Base-by-base conservation (phyloP, 2,329 filamentous ascomycete genomes). In the Arthrobotrys entomopaga region DNA sequence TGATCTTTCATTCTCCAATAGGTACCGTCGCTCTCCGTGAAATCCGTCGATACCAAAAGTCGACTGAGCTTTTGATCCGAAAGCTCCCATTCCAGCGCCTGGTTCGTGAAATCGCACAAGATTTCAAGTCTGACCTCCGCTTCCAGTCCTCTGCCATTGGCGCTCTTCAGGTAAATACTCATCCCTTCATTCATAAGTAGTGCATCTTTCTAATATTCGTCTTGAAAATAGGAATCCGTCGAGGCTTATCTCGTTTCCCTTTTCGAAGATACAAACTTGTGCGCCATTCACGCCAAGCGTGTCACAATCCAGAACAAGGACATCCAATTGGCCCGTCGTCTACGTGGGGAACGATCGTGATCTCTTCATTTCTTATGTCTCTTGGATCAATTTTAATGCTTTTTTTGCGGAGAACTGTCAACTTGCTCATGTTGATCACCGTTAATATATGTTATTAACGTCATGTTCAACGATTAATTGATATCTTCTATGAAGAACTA, bases 81-180 rank as follows among this genome's bases (percentile, higher is more conserved):
- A 98, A 97, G 87, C 90, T 97, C 77, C 95, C 95, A 76, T 99
- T 99, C 87, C 92, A 97, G 86, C 91, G 95, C 83, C 86, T 99
- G 82, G 95, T 97, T 78, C 92, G 93, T 87, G 93, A 99, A 86
- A 97, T 98, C 77, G 93, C 93, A 43, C 90, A 96, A 83, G 91
- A 96, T 85, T 93, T 97, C 87, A 96, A 96, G 86, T 93, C 91
- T 80, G 91, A 96, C 78, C 90, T 96, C 76, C 91, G 93, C 82
- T 99, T 97, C 92, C 95, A 99, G 87, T 96, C 92, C 22, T 97
- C 94, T 53, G 95, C 95, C 83, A 97, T 99, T 82, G 91, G 92
- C 81, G 95, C 95, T 78, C 90, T 99, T 46, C 71, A 70, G 53
- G 64, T 75, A 65, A 43, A 46, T 40, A 34, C 56, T 24, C 13